These are phyloP conservation scores for Erigeron philadelphicus DNA, from an alignment of 140 eudicot species.

Conservation along the genomic window DNA sequence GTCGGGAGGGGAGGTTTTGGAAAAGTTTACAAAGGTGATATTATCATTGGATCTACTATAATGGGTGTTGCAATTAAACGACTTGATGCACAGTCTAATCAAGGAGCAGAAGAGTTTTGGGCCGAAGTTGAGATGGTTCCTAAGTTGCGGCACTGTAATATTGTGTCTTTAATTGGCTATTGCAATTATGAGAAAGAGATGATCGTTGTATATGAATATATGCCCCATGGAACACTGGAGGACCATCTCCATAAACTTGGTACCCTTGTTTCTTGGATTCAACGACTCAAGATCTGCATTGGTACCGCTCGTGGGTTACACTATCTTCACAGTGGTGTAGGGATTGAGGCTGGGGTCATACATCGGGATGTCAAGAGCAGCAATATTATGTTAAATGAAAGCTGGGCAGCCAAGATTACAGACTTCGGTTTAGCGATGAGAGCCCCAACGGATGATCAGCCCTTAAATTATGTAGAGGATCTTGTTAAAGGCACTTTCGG, in stretches of 20 bases:
- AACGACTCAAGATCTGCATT: background rate
- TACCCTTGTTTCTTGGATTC: slow-evolving; percentile 4
- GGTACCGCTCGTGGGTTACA: background rate
- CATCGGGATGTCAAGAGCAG: slow-evolving; percentile 11
- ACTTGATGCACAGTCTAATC: too few species aligned
- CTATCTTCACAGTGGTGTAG: slow-evolving; percentile 5
- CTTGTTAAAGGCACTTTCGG: slow-evolving; percentile 6
- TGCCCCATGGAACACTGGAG: background rate
- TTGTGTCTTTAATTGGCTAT: slow-evolving; percentile 5
- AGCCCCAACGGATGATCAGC: slow-evolving; percentile 7
- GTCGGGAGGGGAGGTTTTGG: background rate
- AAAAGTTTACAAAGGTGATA: background rate
- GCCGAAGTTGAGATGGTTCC: slow-evolving; percentile 1
- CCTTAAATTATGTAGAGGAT: background rate
- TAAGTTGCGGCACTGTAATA: slow-evolving; percentile 6
- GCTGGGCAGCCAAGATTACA: background rate
- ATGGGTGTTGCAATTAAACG: slow-evolving; percentile 7
- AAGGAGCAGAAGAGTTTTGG: background rate
- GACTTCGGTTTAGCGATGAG: background rate
- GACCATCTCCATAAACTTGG: slow-evolving; percentile 12
- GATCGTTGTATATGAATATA: slow-evolving; percentile 9
- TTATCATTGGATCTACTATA: background rate
- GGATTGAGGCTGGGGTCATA: slow-evolving; percentile 1
- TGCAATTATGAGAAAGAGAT: background rate
- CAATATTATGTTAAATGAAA: background rate